phyloP scores from a whole-genome alignment of 768 basidiomycete species.

The Mycena filopes region DNA sequence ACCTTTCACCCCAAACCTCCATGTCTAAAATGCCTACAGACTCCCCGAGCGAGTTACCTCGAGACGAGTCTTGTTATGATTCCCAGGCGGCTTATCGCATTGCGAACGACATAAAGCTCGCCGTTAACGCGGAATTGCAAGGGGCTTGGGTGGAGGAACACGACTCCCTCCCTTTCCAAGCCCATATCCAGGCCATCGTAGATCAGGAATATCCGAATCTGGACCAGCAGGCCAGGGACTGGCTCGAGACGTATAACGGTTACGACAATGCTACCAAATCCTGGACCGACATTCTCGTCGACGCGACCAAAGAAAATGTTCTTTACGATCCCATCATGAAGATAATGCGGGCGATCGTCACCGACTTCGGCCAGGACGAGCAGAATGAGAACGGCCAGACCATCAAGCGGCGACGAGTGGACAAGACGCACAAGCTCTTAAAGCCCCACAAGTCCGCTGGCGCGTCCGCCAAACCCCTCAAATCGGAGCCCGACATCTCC shows the following conservation, averaged over 20 bases:
- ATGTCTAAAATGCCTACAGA: too few species aligned
- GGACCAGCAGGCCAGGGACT: neutral
- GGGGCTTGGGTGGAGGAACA: constrained; percentile 3
- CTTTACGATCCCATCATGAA: constrained; percentile 3
- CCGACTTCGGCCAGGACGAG: neutral
- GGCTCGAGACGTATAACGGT: neutral
- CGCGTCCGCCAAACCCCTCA: neutral
- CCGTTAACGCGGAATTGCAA: neutral
- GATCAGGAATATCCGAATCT: neutral
- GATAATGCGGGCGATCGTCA: neutral
- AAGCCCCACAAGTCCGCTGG: neutral
- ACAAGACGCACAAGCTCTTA: neutral
- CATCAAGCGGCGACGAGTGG: neutral
- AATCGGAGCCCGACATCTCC: constrained; percentile 19
- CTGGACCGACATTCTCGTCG: neutral
- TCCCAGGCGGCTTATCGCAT: too few species aligned
- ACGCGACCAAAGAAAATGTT: neutral
- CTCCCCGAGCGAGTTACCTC: too few species aligned
- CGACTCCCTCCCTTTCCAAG: neutral
- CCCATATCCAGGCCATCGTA: neutral
- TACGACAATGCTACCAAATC: neutral
- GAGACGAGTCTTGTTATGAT: too few species aligned
- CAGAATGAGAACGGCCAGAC: neutral
- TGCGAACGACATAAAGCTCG: neutral
- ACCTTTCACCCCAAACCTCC: too few species aligned